Percentiles rank a stretch among this genome's conserved stretches.
Evolutionary conservation across 179 eudicot genomes (phyloP).

Genomic region (Beta macrorhiza): DNA sequence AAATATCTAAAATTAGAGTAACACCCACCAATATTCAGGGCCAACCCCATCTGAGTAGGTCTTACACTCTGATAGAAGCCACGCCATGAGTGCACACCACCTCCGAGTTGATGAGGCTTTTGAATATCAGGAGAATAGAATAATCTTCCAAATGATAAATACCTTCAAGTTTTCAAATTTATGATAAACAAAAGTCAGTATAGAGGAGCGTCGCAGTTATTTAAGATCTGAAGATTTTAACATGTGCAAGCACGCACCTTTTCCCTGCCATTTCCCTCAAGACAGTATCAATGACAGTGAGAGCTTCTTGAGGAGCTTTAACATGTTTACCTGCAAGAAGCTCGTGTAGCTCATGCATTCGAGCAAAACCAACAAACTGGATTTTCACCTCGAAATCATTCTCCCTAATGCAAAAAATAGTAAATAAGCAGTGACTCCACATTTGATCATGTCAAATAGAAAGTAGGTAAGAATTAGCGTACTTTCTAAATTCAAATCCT

Average conservation of each 20-base stretch:
- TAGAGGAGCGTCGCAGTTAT: not conserved
- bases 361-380: slow-evolving; percentile 62
- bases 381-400: slow-evolving; percentile 59
- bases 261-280: slow-evolving; percentile 64
- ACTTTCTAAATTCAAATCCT: slow-evolving; percentile 50
- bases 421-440: slow-evolving; percentile 14
- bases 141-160: slow-evolving; percentile 72
- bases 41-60: slow-evolving; percentile 90
- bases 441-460: not conserved
- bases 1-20: not conserved
- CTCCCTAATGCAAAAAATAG: slow-evolving; percentile 38
- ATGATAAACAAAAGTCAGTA: slow-evolving; percentile 5
- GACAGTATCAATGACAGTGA: slow-evolving; percentile 65
- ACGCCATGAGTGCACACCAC: slow-evolving; percentile 85
- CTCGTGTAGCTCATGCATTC: slow-evolving; percentile 59
- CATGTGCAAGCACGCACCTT: slow-evolving; percentile 37
- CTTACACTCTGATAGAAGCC: slow-evolving; percentile 88
- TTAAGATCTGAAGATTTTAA: not conserved
- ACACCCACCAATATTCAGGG: slow-evolving; percentile 70
- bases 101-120: slow-evolving; percentile 69
- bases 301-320: slow-evolving; percentile 65
- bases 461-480: slow-evolving; percentile 18
- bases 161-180: slow-evolving; percentile 43
- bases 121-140: slow-evolving; percentile 77
- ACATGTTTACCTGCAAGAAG: slow-evolving; percentile 66